Evolutionary conservation across 2,329 filamentous ascomycete genomes (phyloP), one percentile per base, ranked within the genome.

Genomic region (Aspergillus novofumigatus): DNA sequence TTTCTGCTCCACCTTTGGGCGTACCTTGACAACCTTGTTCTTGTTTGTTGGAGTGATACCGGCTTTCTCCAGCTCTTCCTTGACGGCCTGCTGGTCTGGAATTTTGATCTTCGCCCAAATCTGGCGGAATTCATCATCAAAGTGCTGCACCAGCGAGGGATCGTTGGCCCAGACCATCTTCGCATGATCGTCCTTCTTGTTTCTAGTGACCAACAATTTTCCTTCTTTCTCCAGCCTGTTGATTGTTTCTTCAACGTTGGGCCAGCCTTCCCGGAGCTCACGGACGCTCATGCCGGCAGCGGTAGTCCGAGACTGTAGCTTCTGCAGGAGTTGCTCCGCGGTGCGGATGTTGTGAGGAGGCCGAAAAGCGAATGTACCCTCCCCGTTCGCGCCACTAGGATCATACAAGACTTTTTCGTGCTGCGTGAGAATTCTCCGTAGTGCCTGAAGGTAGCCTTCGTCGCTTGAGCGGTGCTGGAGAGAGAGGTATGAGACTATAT

Each of bases 221-320:
- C 92, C 88, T 71, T 90, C 84, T 44, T 76, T 77, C 78, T 97
- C 93, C 52, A 99, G 82, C 64, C 84, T 81, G 61, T 89, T 84
- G 71, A 99, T 89, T 9, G 89, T 84, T 21, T 88, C 84, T 59
- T 92, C 86, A 68, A 91, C 95, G 66, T 88, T 87, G 25, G 88
- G 86, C 94, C 94, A 99, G 61, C 94, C 94, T 72, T 99, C 94
- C 76, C 96, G 96, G 60, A 99, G 83, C 67, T 97, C 92, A 72
- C 91, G 92, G 61, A 97, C 91, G 41, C 82, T 83, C 54, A 97
- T 84, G 11, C 91, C 91, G 62, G 88, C 86, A 1, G 91, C 90
- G 58, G 92, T 92, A 53, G 85, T 86, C 75, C 92, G 92, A 54
- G 83, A 81, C 75, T 96, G 92, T 32, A 99, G 83, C 70, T 91